phyloP scores from a whole-genome alignment of 306 rosid species.

The Rosa lucieae region DNA sequence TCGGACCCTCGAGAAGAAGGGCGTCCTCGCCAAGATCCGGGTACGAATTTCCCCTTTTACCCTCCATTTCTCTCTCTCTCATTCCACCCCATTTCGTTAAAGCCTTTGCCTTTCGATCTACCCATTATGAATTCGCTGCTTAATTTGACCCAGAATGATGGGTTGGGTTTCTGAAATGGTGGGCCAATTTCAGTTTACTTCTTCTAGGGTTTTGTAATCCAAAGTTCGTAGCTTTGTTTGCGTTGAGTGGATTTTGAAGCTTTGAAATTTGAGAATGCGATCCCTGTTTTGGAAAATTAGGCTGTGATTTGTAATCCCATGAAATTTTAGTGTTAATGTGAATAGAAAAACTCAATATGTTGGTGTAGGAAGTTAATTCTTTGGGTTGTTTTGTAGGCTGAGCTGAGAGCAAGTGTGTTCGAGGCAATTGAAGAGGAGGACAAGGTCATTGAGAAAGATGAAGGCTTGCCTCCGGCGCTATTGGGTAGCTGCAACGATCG shows the following conservation, averaged over 20 bases:
- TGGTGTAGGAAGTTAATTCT: background rate
- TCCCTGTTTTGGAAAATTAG: background rate
- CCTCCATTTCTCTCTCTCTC: background rate
- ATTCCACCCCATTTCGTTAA: background rate
- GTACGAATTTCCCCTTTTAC: conserved; percentile 32
- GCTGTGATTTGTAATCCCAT: conserved; percentile 5
- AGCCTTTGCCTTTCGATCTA: conserved; percentile 6
- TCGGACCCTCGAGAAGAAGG: conserved; percentile 97
- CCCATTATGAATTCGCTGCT: background rate
- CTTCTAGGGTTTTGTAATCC: conserved; percentile 15
- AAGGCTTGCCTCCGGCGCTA: conserved; percentile 91
- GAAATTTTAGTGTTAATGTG: background rate
- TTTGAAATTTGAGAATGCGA: background rate
- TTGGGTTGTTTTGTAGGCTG: conserved; percentile 59
- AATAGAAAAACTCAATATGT: background rate
- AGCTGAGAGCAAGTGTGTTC: conserved; percentile 92
- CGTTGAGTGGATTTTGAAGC: background rate
- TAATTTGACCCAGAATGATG: background rate
- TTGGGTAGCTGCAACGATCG: conserved; percentile 98
- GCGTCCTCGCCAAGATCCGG: conserved; percentile 99
- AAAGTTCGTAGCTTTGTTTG: background rate
- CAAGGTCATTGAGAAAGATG: conserved; percentile 82
- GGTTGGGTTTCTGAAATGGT: background rate
- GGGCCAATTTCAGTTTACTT: background rate
- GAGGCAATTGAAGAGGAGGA: conserved; percentile 99